Evolutionary conservation across 2,329 filamentous ascomycete genomes (phyloP), one percentile per base, ranked within the genome.

Genomic region (Ascosphaera aggregata): DNA sequence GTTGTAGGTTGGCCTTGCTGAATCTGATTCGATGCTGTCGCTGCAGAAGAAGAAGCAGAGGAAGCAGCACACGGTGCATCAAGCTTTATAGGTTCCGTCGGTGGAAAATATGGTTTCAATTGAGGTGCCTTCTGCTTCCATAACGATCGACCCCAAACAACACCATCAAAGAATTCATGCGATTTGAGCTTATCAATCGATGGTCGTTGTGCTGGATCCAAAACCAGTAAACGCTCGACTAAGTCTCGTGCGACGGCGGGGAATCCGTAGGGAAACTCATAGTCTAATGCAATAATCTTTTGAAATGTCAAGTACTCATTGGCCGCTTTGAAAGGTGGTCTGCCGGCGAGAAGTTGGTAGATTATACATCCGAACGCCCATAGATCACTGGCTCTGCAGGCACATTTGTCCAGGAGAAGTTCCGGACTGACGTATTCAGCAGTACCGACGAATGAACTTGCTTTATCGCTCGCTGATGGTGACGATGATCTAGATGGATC

Each of bases 331-430:
- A 98, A 98, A 0, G 89, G 89, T 4, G 89, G 89, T 43, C 89
- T 68, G n/a, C 89, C 89, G n/a, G 80, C 80, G 24, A 98, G 64
- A 18, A 98, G 69, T 56, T 98, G 89, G 55, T 92, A 98, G 45
- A 98, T 74, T 48, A 98, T 98, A 61, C 89, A 98, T 8, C 89
- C 89, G 61, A 92, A 98, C 2, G 89, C 89, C 89, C 89, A 98
- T 38, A 98, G 59, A 58, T 98, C 89, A 56, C 89, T 95, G 34
- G 86, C 81, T 60, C 95, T 98, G 64, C 86, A 94, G 16, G 86
- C 89, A 50, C 80, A 91, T 62, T 95, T 95, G 52, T 93, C 84
- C 20, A 81, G 93, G 40, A 98, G 65, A n/a, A 98, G 66, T 55
- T 98, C 89, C 0, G 89, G 89, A 51, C 89, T 95, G 47, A 98